Base-by-base conservation (phyloP, 306 rosid genomes). In the Citrullus mucosospermus region DNA sequence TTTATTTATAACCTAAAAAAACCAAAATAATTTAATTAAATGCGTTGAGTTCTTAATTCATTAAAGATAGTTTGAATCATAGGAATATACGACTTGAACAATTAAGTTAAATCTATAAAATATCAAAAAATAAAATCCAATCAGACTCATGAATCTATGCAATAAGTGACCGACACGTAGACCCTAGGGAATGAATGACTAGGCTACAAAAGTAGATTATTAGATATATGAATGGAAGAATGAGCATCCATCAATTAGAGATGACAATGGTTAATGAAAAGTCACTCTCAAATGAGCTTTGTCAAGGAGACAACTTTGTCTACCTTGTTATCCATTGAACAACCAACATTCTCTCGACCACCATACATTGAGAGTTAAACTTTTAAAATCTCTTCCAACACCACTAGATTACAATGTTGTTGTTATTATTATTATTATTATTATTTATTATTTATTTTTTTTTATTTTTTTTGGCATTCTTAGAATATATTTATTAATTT, bases 291-390 rank as follows among this genome's bases (percentile, higher is more conserved):
- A 12, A 3, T 70, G 11, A 50, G 76, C 6, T 22, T 44, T 68
- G 75, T 68, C 75, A 68, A 68, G 75, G 53, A 68, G 75, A 68
- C 75, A 68, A 68, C 51, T 68, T 39, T 70, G 36, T 44, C 76
- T 70, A 16, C 76, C 57, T 69, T 44, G 56, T 69, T 32, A 22
- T 68, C 76, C 38, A 44, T 2, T 70, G 5, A 20, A 70, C 55
- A 13, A 22, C 76, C 57, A 70, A 70, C 76, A 70, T 70, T 70
- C 56, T 46, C 36, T 43, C 75, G 22, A 6, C 55, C 55, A 69
- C 75, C 56, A 18, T 68, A 68, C 51, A 15, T 69, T 69, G 18
- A 18, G 74, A 20, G 3, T 69, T 10, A 44, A n/a, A 48, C 5
- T 16, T 43, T 18, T 38, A 22, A 30, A 14, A 61, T 61, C 44